Evolutionary conservation across 116 monocot genomes (phyloP).

Genomic region (Papilionanthe hybrid): DNA sequence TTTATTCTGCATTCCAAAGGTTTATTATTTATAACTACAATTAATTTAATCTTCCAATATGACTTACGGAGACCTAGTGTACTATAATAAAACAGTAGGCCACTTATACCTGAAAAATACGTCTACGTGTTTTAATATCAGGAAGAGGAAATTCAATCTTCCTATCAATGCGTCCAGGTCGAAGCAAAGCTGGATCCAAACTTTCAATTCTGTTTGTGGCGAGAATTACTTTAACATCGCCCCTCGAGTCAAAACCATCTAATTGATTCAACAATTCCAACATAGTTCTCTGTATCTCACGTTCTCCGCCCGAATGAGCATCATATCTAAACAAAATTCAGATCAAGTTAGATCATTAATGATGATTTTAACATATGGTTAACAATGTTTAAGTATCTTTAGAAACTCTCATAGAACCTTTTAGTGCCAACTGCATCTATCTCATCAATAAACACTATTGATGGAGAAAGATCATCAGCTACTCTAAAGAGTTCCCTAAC

Average conservation of each 20-base stretch:
- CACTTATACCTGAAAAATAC: conserved; percentile 40
- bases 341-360: background rate
- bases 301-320: conserved; percentile 72
- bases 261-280: conserved; percentile 64
- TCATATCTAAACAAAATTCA: conserved; percentile 38
- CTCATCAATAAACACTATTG: conserved; percentile 98
- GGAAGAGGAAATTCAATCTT: conserved; percentile 78
- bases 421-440: conserved; percentile 72
- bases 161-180: conserved; percentile 68
- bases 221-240: conserved; percentile 64
- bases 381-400: background rate
- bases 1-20: background rate
- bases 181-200: conserved; percentile 69
- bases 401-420: conserved; percentile 19
- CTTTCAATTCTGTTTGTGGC: conserved; percentile 72
- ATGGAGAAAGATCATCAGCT: conserved; percentile 93
- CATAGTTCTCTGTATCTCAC: conserved; percentile 71
- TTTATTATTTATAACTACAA: background rate
- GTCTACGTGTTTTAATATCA: conserved; percentile 56
- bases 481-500: conserved; percentile 94
- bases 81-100: background rate
- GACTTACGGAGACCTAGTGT: background rate
- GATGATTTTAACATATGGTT: background rate
- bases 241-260: conserved; percentile 73
- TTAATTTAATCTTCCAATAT: background rate